These are phyloP conservation scores for Cytospora paraplurivora DNA, from an alignment of 2,329 filamentous ascomycete genomes.

Conservation along the genomic window DNA sequence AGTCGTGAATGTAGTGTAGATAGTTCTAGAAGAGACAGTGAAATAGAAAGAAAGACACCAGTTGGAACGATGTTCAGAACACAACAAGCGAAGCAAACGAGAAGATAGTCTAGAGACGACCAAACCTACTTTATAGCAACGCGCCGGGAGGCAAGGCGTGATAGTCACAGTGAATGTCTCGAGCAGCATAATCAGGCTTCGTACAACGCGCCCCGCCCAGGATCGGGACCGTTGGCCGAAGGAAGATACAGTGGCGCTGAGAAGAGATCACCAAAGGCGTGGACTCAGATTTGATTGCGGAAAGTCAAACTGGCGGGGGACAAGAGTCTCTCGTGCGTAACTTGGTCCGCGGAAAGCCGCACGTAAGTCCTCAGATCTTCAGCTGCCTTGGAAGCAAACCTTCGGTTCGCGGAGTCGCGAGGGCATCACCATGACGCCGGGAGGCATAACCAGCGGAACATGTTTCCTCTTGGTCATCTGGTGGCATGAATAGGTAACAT, in stretches of 20 bases:
- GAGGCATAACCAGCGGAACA: background rate
- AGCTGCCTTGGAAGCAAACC: background rate
- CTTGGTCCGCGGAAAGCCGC: constrained; percentile 1
- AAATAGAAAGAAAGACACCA: constrained; percentile 26
- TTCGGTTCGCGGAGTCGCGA: background rate
- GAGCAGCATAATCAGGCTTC: constrained; percentile 19
- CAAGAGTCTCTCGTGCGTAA: constrained; percentile 23
- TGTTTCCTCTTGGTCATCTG: background rate
- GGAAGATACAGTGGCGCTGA: constrained; percentile 16
- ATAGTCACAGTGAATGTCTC: constrained; percentile 19
- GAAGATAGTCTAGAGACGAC: constrained; percentile 16
- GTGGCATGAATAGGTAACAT: background rate
- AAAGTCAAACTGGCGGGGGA: constrained; percentile 22
- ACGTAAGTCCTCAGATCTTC: background rate
- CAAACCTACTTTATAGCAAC: constrained; percentile 26
- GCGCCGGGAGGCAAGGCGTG: background rate
- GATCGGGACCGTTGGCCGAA: background rate
- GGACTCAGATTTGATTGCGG: constrained; percentile 26
- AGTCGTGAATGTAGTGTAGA: background rate
- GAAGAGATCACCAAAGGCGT: constrained; percentile 3
- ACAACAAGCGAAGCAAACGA: constrained; percentile 9
- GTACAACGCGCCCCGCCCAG: background rate
- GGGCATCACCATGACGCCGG: background rate
- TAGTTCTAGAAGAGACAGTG: constrained; percentile 8
- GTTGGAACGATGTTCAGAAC: constrained; percentile 20